Evolutionary conservation across 805 yeast genomes (phyloP), one percentile per base, ranked within the genome.

Genomic region (Wickerhamiella slavikovae): DNA sequence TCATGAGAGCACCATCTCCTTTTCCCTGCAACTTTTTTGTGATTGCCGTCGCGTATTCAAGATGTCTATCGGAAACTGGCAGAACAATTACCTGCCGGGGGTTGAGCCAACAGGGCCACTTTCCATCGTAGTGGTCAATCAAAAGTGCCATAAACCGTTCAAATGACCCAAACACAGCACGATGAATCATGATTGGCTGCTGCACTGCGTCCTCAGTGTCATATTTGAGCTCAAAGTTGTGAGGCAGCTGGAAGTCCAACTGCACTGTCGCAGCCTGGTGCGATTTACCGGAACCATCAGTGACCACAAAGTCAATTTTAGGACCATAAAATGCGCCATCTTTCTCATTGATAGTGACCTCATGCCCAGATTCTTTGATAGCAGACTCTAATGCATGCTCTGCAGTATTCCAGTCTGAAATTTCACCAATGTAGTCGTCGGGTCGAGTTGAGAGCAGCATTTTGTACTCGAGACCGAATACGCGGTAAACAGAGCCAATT

Each of bases 21-120:
- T n/a, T 11, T 8, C 26, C 26, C 2, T 19, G 11, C n/a, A 85
- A 52, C 28, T 45, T 36, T 3, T 47, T 38, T 10, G 60, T 62
- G 2, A 77, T 47, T 2, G 50, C 32, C n/a, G 57, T 38, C 3
- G 91, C 76, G 30, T 63, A 63, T 7, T 54, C 62, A 6, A 51
- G 47, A 43, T 76, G 83, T 7, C 61, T 54, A 1, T 68, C 68
- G 33, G 72, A 69, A 3, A 54, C 48, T 1, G 98, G 95, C 4
- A 89, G 60, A 2, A 89, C 60, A 23, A 76, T 60, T 0, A 85
- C 89, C 48, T 89, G 98, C 37, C 91, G 62, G 5, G 96, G 95
- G 38, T 74, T 79, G 25, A 89, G 47, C 98, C 98, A 89, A 48
- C 89, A 82, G 7, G 98, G 98, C 96, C 96, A 89, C 40, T 73